Evolutionary conservation across 2,329 filamentous ascomycete genomes (phyloP).

Genomic region (Paracamarosporium sp.): DNA sequence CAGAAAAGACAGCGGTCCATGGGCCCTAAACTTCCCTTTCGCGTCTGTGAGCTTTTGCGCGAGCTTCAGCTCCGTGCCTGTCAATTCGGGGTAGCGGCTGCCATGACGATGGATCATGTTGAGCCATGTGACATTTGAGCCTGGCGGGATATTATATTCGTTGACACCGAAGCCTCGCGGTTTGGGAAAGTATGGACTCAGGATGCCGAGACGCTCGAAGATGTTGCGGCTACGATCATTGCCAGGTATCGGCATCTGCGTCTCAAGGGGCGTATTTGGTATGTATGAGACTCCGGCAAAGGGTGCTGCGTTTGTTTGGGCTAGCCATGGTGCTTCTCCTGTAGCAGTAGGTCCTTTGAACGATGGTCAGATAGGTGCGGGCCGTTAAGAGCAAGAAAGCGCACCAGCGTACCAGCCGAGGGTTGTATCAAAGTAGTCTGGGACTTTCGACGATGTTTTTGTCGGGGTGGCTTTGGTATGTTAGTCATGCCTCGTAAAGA

Average conservation of each 20-base stretch:
- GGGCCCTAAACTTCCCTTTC: slow-evolving; percentile 61
- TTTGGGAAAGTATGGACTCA: slow-evolving; percentile 74
- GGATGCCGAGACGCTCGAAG: slow-evolving; percentile 72
- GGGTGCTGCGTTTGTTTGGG: slow-evolving; percentile 72
- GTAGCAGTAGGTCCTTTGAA: slow-evolving; percentile 72
- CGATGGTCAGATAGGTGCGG: slow-evolving; percentile 8
- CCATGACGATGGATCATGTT: slow-evolving; percentile 78
- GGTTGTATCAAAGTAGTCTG: slow-evolving; percentile 43
- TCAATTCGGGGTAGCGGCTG: slow-evolving; percentile 69
- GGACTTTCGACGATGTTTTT: slow-evolving; percentile 26
- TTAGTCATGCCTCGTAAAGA: not conserved
- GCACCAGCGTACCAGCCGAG: slow-evolving; percentile 37
- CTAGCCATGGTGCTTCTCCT: slow-evolving; percentile 72
- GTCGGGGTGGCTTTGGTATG: slow-evolving; percentile 27
- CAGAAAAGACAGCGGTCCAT: slow-evolving; percentile 68
- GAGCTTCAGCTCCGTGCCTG: slow-evolving; percentile 63
- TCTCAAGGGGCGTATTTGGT: slow-evolving; percentile 74
- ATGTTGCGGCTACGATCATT: slow-evolving; percentile 67
- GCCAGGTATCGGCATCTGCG: slow-evolving; percentile 70
- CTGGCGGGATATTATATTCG: slow-evolving; percentile 71
- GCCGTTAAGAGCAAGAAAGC: not conserved
- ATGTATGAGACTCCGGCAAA: slow-evolving; percentile 68
- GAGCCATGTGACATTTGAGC: slow-evolving; percentile 72
- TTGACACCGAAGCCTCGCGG: slow-evolving; percentile 74
- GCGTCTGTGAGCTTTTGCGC: slow-evolving; percentile 63